These are phyloP conservation scores for Oropetium thomaeum DNA, from an alignment of 176 grass and related monocot species.

Conservation along the genomic window DNA sequence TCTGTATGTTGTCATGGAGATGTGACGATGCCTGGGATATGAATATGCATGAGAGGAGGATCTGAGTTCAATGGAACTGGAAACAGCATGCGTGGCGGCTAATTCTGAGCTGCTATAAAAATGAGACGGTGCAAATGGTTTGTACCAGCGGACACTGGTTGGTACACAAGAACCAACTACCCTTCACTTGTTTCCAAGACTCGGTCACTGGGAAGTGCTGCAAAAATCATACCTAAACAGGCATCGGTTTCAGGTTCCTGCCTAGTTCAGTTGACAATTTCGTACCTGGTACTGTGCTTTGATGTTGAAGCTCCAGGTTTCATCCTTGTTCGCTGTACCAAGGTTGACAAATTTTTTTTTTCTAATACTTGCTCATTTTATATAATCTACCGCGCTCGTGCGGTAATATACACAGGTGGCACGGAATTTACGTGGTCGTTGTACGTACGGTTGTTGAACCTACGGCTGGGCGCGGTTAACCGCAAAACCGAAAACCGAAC, in stretches of 20 bases:
- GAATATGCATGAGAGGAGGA: background rate
- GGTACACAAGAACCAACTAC: conserved; percentile 76
- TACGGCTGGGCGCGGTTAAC: no score
- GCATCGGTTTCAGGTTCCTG: conserved; percentile 3
- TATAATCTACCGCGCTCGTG: no score
- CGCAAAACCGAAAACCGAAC: no score
- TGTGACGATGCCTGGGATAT: background rate
- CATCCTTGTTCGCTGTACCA: background rate
- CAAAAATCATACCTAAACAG: conserved; percentile 77
- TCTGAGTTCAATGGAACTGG: background rate
- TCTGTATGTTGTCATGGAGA: conserved; percentile 3
- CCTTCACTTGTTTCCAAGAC: conserved; percentile 57
- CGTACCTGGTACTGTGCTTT: conserved; percentile 1
- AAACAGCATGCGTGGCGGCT: background rate
- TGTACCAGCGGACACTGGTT: conserved; percentile 34
- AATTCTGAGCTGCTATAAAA: conserved; percentile 4
- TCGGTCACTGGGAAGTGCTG: conserved; percentile 21
- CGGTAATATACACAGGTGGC: background rate
- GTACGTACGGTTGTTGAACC: no score
- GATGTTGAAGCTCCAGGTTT: conserved; percentile 21
- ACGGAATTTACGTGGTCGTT: background rate
- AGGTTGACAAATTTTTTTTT: background rate
- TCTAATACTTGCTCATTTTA: no score
- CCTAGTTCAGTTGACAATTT: conserved; percentile 37
- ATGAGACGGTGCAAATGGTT: background rate